phyloP scores from a whole-genome alignment of 2,329 filamentous ascomycete species.

The Alternaria tenuissima region DNA sequence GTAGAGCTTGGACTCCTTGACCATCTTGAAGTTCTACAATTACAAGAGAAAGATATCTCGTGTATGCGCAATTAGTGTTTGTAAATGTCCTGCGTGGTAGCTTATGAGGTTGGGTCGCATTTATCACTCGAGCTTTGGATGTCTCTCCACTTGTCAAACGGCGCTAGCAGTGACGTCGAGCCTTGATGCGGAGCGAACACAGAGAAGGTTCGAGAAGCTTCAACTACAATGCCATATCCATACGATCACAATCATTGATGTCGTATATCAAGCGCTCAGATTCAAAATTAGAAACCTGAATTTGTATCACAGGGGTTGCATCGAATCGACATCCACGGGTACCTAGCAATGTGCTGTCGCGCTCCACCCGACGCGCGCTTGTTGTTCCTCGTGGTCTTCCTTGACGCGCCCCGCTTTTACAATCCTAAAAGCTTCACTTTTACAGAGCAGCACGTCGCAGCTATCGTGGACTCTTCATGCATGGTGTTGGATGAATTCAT shows the following conservation, averaged over 20 bases:
- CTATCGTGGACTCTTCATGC: neutral
- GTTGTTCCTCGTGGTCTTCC: conserved; percentile 2
- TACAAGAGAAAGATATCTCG: conserved; percentile 20
- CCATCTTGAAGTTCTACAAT: conserved; percentile 67
- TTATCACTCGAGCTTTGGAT: conserved; percentile 36
- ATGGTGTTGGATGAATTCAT: neutral
- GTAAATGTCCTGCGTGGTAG: conserved; percentile 25
- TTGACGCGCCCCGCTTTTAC: neutral
- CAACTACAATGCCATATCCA: conserved; percentile 16
- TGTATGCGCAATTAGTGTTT: conserved; percentile 21
- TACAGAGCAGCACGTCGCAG: neutral
- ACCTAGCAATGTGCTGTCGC: conserved; percentile 4
- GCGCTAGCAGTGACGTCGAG: conserved; percentile 33
- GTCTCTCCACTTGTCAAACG: conserved; percentile 41
- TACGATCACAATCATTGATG: conserved; percentile 1
- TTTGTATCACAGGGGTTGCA: neutral
- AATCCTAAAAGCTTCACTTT: neutral
- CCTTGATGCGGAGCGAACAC: conserved; percentile 16
- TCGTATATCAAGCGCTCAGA: neutral
- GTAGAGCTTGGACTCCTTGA: conserved; percentile 95
- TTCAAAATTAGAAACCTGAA: conserved; percentile 2
- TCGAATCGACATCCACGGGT: neutral
- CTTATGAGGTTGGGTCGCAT: conserved; percentile 32
- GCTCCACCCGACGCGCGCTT: neutral
- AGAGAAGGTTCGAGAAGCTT: conserved; percentile 52